These are phyloP conservation scores for Eremochloa ophiuroides DNA, from an alignment of 176 grass and related monocot genomes.

Conservation along the genomic window DNA sequence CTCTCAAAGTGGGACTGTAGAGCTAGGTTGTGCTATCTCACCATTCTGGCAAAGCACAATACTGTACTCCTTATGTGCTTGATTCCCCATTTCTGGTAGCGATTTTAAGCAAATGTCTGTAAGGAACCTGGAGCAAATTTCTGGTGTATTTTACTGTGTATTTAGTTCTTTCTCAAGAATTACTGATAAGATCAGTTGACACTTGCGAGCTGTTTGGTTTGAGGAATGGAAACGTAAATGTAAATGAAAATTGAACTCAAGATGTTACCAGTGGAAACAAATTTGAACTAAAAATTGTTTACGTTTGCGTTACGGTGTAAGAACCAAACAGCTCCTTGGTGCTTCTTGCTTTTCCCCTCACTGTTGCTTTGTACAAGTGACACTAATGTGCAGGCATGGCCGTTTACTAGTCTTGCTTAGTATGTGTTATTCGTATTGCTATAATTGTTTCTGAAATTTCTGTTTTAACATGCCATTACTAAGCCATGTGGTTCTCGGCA, in stretches of 20 bases:
- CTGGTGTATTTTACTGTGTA: neutral
- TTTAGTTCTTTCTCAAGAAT: conserved; percentile 1
- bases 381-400: neutral
- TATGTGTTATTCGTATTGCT: no score
- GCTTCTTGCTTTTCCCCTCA: neutral
- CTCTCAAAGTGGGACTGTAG: neutral
- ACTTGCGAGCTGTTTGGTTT: no score
- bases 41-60: neutral
- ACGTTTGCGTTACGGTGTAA: no score
- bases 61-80: neutral
- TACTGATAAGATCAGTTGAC: neutral
- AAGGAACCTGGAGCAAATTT: neutral
- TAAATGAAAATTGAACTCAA: no score
- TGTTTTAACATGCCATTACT: neutral
- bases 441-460: no score
- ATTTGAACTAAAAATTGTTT: no score
- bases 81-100: neutral
- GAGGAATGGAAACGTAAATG: no score
- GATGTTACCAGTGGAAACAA: no score
- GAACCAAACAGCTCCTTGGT: no score
- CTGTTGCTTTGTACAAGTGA: neutral
- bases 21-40: neutral
- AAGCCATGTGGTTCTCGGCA: conserved; percentile 27
- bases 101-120: neutral
- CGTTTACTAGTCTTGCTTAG: neutral